Conservation (phyloP, 1,284 basidiomycete species). For the Serendipita sp. region DNA sequence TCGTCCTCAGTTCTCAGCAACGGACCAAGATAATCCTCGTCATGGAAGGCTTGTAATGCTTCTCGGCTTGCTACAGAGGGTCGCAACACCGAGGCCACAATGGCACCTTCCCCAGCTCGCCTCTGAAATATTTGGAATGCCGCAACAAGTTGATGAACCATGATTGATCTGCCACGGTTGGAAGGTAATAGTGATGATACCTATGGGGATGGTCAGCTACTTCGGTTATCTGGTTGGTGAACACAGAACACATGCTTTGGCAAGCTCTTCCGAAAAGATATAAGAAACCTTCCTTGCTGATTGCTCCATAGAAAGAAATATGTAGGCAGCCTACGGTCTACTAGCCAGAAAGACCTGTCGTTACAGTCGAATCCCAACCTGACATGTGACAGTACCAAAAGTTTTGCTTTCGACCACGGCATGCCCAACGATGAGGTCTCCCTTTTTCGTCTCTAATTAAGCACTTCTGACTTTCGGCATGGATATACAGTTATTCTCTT, state of each 20-base stretch:
- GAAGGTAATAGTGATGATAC: constrained; percentile 64
- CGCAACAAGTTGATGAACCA: constrained; percentile 63
- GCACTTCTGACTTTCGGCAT: background rate
- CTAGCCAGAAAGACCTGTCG: background rate
- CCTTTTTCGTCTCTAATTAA: background rate
- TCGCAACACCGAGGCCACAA: constrained; percentile 17
- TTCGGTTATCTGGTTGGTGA: constrained; percentile 1
- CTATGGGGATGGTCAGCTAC: constrained; percentile 19
- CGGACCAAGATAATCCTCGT: constrained; percentile 24
- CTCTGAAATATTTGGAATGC: constrained; percentile 38
- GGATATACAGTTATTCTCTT: background rate
- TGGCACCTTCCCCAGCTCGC: constrained; percentile 14
- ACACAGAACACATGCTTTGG: constrained; percentile 25
- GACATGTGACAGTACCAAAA: background rate
- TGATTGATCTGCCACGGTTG: constrained; percentile 62
- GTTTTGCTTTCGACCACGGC: background rate
- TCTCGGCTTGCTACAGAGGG: constrained; percentile 9
- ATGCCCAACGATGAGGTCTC: background rate
- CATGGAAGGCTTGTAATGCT: constrained; percentile 26
- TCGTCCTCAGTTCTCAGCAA: background rate
- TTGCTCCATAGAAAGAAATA: background rate
- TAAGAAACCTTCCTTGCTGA: constrained; percentile 27
- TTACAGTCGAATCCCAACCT: background rate
- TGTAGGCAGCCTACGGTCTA: background rate
- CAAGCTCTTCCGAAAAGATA: constrained; percentile 42